Evolutionary conservation across 805 yeast genomes (phyloP).

Genomic region (Pichia occidentalis): DNA sequence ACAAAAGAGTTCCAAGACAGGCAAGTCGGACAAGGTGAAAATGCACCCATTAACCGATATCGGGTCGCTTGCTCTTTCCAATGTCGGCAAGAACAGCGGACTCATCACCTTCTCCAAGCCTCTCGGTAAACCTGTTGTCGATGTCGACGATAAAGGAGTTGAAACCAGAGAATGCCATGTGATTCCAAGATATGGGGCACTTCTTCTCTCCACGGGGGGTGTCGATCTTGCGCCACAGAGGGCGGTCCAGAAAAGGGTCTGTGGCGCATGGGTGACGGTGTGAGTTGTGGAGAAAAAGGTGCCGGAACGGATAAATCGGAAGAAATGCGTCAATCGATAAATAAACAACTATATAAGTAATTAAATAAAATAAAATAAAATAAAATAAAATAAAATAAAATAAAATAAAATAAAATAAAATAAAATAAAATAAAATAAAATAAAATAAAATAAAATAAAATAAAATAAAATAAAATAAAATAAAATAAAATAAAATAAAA

Average conservation of each 20-base stretch:
- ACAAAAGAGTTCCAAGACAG: slow-evolving; percentile 44
- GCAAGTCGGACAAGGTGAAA: slow-evolving; percentile 42
- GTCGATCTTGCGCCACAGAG: slow-evolving; percentile 86
- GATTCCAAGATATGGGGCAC: slow-evolving; percentile 83
- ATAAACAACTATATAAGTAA: too few relatives aligned
- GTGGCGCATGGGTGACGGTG: slow-evolving; percentile 59
- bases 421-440: too few relatives aligned
- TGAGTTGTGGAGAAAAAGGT: too few relatives aligned
- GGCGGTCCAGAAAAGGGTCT: slow-evolving; percentile 60
- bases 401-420: too few relatives aligned
- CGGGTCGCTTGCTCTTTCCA: slow-evolving; percentile 66
- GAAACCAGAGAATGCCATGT: slow-evolving; percentile 82
- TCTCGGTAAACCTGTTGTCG: slow-evolving; percentile 82
- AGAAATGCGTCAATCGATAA: too few relatives aligned
- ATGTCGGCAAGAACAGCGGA: slow-evolving; percentile 66
- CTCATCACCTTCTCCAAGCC: slow-evolving; percentile 85
- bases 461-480: too few relatives aligned
- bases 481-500: too few relatives aligned
- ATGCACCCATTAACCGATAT: slow-evolving; percentile 75
- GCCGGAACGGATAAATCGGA: too few relatives aligned
- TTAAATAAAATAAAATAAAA: too few relatives aligned
- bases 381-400: too few relatives aligned
- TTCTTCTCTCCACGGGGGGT: slow-evolving; percentile 54
- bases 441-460: too few relatives aligned
- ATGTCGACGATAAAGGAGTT: slow-evolving; percentile 71